Base-by-base conservation (phyloP, 1,284 basidiomycete species). In the Melampsora americana region DNA sequence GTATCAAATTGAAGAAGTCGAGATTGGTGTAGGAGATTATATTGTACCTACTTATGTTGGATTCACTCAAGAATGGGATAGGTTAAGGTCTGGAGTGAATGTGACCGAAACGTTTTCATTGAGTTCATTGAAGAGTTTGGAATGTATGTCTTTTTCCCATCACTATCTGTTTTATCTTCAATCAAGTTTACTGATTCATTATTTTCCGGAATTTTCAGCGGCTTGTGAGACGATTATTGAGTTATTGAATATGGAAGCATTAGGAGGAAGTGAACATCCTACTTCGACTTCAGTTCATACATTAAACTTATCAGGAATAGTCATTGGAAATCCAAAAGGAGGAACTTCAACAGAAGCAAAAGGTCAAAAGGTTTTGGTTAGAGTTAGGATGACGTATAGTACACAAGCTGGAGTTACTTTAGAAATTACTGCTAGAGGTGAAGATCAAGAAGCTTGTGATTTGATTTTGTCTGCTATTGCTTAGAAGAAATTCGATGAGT, bases 1-100 rank as follows among this genome's bases (percentile, higher is more conserved):
- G 84, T 99, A 99, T 84, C 92, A 94, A 83, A 86, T 97, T 59
- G 95, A 98, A 84, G 96, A 98, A 79, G 88, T 97, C 74, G 96
- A 99, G 95, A n/a, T 99, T 66, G 90, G 90, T 75, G 93, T 92
- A 5, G 89, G 90, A 39, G 92, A 94, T 84, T 99, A 97, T 84
- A 92, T 99, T 81, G 86, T 93, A 66, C 94, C 94, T 20, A 93
- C 88, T 79, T 98, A 97, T 82, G 89, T 89, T 56, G 92, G 92
- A 46, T 99, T 99, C 84, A 87, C 88, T 67, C 87, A 90, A 67
- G 95, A 99, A 85, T 99, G 96, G 96, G 95, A 98, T 82, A 88
- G 92, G 80, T 82, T 99, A 81, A 89, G 89, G 64, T 86, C 87
- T 16, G 90, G 88, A 48, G 88, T 90, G 35, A 89, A 85, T 74